These are phyloP conservation scores for Malus sylvestris DNA, from an alignment of 306 rosid species.

Conservation along the genomic window DNA sequence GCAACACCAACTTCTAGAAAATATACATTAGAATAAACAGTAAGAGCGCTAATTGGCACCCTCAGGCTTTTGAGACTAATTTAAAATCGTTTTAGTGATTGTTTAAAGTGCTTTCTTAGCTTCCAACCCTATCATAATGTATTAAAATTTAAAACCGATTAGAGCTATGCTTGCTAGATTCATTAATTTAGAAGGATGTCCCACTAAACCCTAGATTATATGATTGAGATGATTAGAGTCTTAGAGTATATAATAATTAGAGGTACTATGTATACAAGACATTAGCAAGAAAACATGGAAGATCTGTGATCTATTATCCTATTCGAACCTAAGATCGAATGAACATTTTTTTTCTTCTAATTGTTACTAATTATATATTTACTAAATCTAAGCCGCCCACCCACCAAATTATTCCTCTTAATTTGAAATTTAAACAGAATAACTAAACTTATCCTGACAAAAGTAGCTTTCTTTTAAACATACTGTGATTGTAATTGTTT, in stretches of 20 bases:
- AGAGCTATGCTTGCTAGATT: not conserved
- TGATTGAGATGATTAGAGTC: constrained; percentile 9
- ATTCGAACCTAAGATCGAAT: constrained; percentile 31
- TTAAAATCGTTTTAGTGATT: not conserved
- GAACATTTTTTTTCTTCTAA: constrained; percentile 7
- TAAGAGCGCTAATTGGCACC: not conserved
- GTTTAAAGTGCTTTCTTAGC: not conserved
- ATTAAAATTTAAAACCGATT: constrained; percentile 6
- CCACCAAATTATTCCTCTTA: constrained; percentile 46
- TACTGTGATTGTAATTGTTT: not conserved
- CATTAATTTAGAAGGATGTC: not conserved
- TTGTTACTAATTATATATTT: constrained; percentile 18
- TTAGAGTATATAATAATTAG: not conserved
- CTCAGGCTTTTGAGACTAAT: not conserved
- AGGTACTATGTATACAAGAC: constrained; percentile 19
- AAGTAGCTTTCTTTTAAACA: constrained; percentile 21
- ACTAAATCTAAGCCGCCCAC: constrained; percentile 37
- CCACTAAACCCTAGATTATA: constrained; percentile 10
- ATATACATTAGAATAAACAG: not conserved
- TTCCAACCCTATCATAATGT: constrained; percentile 5
- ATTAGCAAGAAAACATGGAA: constrained; percentile 45
- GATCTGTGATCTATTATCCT: constrained; percentile 58
- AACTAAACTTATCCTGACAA: constrained; percentile 31
- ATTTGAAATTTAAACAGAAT: not conserved
- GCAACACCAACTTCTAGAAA: no score